Evolutionary conservation across 768 basidiomycete genomes (phyloP).

Genomic region (Terana coerulea): DNA sequence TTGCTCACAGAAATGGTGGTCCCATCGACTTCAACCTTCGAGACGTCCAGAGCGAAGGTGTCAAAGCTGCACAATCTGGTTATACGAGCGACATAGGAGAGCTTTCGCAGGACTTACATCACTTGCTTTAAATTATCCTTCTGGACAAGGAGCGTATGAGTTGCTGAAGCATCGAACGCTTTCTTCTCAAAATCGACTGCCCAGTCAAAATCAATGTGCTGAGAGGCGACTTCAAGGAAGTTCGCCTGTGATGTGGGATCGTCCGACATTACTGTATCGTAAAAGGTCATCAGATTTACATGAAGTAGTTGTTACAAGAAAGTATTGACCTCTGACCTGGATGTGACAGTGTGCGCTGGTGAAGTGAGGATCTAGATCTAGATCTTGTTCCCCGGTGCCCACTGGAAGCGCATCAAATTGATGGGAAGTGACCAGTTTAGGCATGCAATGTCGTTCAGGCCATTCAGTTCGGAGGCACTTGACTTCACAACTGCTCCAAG

Average conservation of each 20-base stretch:
- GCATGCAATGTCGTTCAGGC: no score
- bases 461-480: no score
- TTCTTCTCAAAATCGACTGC: slow-evolving; percentile 63
- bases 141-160: slow-evolving; percentile 55
- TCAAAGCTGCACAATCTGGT: slow-evolving; percentile 53
- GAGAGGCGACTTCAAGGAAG: slow-evolving; percentile 62
- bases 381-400: no score
- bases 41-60: slow-evolving; percentile 63
- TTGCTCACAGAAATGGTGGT: slow-evolving; percentile 21
- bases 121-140: slow-evolving; percentile 52
- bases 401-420: no score
- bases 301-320: no score
- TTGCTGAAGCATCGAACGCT: slow-evolving; percentile 60
- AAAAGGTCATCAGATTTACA: no score
- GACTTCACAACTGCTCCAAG: no score
- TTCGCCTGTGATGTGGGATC: slow-evolving; percentile 83
- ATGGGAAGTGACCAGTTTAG: no score
- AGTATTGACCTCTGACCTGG: no score
- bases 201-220: slow-evolving; percentile 77
- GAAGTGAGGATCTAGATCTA: no score
- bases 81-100: background rate
- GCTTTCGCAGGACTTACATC: slow-evolving; percentile 42
- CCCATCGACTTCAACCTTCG: slow-evolving; percentile 49
- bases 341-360: no score
- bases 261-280: background rate